phyloP scores from a whole-genome alignment of 2,329 filamentous ascomycete species.

The Aquanectria penicillioides region DNA sequence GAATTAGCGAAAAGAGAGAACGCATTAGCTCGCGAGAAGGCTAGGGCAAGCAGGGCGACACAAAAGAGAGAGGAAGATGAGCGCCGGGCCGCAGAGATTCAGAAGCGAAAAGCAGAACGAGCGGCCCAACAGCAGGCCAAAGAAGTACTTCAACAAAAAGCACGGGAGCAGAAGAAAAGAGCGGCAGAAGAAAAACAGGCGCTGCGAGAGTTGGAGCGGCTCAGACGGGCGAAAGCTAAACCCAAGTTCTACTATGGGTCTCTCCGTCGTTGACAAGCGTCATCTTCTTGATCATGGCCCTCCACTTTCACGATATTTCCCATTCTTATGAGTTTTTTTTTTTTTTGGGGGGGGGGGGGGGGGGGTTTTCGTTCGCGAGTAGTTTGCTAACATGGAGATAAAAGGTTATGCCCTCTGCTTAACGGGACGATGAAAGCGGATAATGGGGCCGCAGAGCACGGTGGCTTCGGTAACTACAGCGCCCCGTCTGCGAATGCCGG shows the following conservation, averaged over 20 bases:
- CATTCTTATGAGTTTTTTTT: neutral
- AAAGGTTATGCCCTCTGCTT: constrained; percentile 82
- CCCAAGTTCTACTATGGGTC: constrained; percentile 35
- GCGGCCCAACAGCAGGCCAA: constrained; percentile 30
- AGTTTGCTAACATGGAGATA: constrained; percentile 34
- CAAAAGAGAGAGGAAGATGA: constrained; percentile 31
- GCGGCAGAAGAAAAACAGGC: constrained; percentile 25
- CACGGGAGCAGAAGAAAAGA: constrained; percentile 25
- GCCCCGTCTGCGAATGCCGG: constrained; percentile 48
- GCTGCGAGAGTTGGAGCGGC: constrained; percentile 25
- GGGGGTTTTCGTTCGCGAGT: too few species aligned
- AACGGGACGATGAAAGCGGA: constrained; percentile 81
- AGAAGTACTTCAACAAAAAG: constrained; percentile 28
- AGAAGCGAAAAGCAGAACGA: constrained; percentile 25
- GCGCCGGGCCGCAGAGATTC: constrained; percentile 28
- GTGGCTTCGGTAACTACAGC: constrained; percentile 67
- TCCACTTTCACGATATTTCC: constrained; percentile 20
- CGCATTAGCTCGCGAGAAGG: constrained; percentile 19
- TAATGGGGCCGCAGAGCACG: constrained; percentile 64
- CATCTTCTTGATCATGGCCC: constrained; percentile 13
- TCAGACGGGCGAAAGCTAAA: constrained; percentile 28
- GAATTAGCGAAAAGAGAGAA: constrained; percentile 27
- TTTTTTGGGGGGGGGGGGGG: too few species aligned
- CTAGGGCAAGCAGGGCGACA: constrained; percentile 22
- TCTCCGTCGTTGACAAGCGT: constrained; percentile 30